Evolutionary conservation across 1,284 basidiomycete species (phyloP).

Genomic region (Mycena sp.): DNA sequence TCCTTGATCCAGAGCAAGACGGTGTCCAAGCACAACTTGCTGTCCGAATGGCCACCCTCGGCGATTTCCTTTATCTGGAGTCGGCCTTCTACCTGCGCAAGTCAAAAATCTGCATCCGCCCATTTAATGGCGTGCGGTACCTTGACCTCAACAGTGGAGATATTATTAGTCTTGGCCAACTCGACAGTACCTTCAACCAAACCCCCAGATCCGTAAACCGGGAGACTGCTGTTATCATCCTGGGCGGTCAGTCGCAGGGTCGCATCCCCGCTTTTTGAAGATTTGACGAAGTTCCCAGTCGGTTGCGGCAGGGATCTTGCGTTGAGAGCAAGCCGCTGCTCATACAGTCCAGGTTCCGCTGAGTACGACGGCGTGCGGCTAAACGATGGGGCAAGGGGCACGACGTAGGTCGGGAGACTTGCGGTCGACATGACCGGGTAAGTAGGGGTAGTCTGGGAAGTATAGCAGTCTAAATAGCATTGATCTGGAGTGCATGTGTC

Average conservation of each 20-base stretch:
- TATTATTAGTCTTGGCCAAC: conserved; percentile 61
- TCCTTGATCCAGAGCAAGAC: conserved; percentile 67
- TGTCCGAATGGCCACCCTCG: conserved; percentile 64
- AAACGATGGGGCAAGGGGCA: conserved; percentile 39
- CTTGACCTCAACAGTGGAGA: conserved; percentile 72
- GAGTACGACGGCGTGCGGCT: conserved; percentile 55
- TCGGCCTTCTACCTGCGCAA: conserved; percentile 63
- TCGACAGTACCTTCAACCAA: conserved; percentile 67
- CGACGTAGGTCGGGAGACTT: conserved; percentile 53
- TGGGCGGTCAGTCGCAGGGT: conserved; percentile 63
- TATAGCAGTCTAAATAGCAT: no score
- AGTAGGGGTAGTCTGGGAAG: not conserved
- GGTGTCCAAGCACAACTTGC: conserved; percentile 61
- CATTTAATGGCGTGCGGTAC: conserved; percentile 40
- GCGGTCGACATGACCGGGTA: conserved; percentile 53
- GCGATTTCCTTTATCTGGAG: conserved; percentile 70
- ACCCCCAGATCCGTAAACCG: conserved; percentile 64
- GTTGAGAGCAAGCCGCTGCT: conserved; percentile 62
- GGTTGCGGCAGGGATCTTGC: conserved; percentile 53
- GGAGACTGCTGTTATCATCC: conserved; percentile 56
- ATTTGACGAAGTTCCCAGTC: conserved; percentile 65
- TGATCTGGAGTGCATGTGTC: no score
- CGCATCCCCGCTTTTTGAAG: conserved; percentile 62
- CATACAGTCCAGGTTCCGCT: conserved; percentile 60
- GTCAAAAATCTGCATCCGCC: not conserved